Base-by-base conservation (phyloP, 202 grass and related monocot species). In the Zizania palustris region DNA sequence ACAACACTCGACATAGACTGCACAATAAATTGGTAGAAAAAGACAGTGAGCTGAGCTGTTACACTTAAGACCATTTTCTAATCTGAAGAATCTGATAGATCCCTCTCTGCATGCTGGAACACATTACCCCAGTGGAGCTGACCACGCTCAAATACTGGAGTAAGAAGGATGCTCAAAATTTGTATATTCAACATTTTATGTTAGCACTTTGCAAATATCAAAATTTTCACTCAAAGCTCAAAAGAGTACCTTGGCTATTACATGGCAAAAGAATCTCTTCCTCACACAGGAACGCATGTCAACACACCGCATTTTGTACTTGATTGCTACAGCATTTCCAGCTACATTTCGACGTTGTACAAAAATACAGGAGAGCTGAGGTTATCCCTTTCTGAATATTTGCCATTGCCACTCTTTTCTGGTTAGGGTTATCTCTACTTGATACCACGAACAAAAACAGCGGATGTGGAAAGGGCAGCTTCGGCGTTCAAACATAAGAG, bases 401-500 rank as follows among this genome's bases (percentile, higher is more conserved):
- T 61, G 41, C 33, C 63, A n/a, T 54, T 22, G 39, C 55, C 9
- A 28, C 10, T 69, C 71, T 62, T 79, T 50, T 69, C 21, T 39
- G 28, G 70, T 83, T 69, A 79, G 74, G 63, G 69, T 48, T 45
- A 38, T 75, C 57, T 79, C 37, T 68, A 83, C 55, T 11, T 41
- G 45, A 49, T 44, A 21, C 45, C 19, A 37, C 65, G 58, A 76
- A 75, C 71, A 75, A 74, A 70, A 77, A 12, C 11, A 58, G 41
- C n/a, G 8, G 20, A 14, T 63, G 40, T 57, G 20, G 22, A 67
- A 18, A 50, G 0, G 22, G 73, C n/a, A 38, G 4, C 69, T 65
- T 55, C 41, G 1, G 1, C 22, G 42, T 35, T 93, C 72, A 97
- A 62, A 97, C 95, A 82, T 92, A 94, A 39, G 93, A 94, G 20